Percentiles rank a stretch among this genome's conserved stretches.
Evolutionary conservation across 2,329 filamentous ascomycete genomes (phyloP).

Genomic region (Sphaceloma murrayae): DNA sequence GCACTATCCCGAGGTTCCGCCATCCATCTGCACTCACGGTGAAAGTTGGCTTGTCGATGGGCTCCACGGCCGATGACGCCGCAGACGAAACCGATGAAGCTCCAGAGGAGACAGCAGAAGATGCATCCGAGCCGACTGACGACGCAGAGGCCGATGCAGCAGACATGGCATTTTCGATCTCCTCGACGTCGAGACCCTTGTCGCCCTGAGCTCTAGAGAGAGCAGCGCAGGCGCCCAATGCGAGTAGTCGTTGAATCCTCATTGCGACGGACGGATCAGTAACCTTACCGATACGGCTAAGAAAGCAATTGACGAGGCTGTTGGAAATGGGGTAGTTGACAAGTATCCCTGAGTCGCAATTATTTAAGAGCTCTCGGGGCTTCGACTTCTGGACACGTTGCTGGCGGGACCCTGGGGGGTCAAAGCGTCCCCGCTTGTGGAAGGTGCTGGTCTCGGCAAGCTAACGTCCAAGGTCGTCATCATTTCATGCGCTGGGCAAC

Average conservation of each 20-base stretch:
- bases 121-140: constrained; percentile 5
- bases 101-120: constrained; percentile 28
- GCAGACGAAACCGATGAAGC: constrained; percentile 41
- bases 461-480: too few relatives aligned
- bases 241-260: constrained; percentile 74
- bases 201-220: constrained; percentile 50
- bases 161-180: constrained; percentile 45
- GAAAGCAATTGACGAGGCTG: constrained; percentile 7
- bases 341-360: neutral
- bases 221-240: constrained; percentile 58
- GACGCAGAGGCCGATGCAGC: constrained; percentile 27
- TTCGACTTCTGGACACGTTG: constrained; percentile 2
- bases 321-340: neutral
- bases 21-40: constrained; percentile 54
- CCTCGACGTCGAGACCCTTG: constrained; percentile 51
- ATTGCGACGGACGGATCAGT: constrained; percentile 43
- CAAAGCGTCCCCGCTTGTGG: constrained; percentile 7
- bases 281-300: neutral
- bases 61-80: constrained; percentile 41
- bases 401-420: neutral
- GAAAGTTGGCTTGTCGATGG: constrained; percentile 64
- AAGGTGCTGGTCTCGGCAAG: constrained; percentile 12
- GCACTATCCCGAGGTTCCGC: neutral
- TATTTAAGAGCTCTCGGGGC: constrained; percentile 5
- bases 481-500: too few relatives aligned